Percentiles rank a stretch among this genome's conserved stretches.
Conservation (phyloP, 148 eudicot species). For the Arctostaphylos glauca region DNA sequence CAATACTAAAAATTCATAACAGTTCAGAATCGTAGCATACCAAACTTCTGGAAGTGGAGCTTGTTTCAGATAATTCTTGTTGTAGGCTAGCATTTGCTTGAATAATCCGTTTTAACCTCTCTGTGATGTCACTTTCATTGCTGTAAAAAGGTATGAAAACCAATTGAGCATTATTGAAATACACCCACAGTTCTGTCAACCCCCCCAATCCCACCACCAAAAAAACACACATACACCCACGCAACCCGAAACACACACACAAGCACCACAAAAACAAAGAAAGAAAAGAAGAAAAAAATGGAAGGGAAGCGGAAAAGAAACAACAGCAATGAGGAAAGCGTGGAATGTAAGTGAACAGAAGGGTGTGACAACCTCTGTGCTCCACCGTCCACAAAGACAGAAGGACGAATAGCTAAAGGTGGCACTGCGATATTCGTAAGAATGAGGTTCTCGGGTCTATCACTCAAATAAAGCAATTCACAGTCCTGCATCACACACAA, state of each 20-base stretch:
- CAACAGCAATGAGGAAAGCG: background rate
- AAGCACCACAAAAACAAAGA: too few relatives aligned
- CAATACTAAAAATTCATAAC: background rate
- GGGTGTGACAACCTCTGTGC: slow-evolving; percentile 48
- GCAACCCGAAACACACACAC: too few relatives aligned
- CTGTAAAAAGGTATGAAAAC: slow-evolving; percentile 41
- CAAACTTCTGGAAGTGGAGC: slow-evolving; percentile 36
- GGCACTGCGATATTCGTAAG: slow-evolving; percentile 72
- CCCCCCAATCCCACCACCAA: too few relatives aligned
- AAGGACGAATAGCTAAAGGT: slow-evolving; percentile 90
- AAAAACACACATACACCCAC: too few relatives aligned
- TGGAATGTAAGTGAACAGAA: background rate
- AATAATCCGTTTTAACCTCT: slow-evolving; percentile 69
- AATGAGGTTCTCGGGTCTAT: slow-evolving; percentile 89
- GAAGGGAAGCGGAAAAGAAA: background rate
- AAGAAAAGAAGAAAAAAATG: background rate
- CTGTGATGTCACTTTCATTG: slow-evolving; percentile 87
- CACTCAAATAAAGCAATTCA: slow-evolving; percentile 72
- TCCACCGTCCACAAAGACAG: slow-evolving; percentile 87
- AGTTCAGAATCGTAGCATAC: slow-evolving; percentile 33
- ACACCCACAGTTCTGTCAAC: background rate
- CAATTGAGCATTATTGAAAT: background rate
- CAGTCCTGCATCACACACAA: slow-evolving; percentile 62
- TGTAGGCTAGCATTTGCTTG: slow-evolving; percentile 71
- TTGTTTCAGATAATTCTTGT: slow-evolving; percentile 53